Base-by-base conservation (phyloP, 495 filamentous ascomycete genomes). In the Aspergillus bertholletiae region DNA sequence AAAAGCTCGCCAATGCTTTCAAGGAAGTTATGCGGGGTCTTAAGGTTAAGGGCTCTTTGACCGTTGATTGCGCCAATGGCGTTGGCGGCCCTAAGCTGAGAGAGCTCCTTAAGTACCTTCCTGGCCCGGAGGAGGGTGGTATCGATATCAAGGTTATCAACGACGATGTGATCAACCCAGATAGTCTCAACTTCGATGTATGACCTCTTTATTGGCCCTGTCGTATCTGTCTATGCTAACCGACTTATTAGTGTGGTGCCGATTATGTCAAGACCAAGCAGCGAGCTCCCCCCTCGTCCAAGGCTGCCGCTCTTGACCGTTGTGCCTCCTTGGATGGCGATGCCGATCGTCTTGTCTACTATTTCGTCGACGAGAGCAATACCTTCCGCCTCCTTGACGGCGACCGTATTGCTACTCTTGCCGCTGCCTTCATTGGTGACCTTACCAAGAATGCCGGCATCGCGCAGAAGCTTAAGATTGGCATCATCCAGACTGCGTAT, bases 221-320 rank as follows among this genome's bases (percentile, higher is more conserved):
- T 43, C 39, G 7, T 20, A 2, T 43, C 22, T 45, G 21, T 32
- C 13, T 21, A 40, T 47, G 46, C 64, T 69, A 61, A 63, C 30
- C 28, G 26, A 49, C 58, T 28, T 40, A 41, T 15, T 54, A 95
- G 89, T 96, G 90, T 63, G 94, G 94, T 71, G 94, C 94, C 68
- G 94, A 98, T 67, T 97, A 85, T 55, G 95, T 98, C 56, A 98
- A 98, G 71, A 97, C 94, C 12, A 89, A 90, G 70, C 95, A 97
- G 74, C 85, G 92, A 46, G 87, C 90, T 56, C 94, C 95, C 15
- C 88, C 89, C 23, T 86, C 79, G 18, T 92, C 90, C 35, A 89
- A 94, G 64, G 87, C 86, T 27, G 76, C 77, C 21, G 74, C 77
- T 1, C 80, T 87, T n/a, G 85, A 88, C 51, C 85, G 95, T n/a